A percentile compares a stretch with the other conserved stretches of the same genome.
Evolutionary conservation across 2,329 filamentous ascomycete genomes (phyloP).

Genomic region (Chaetomium globosum): DNA sequence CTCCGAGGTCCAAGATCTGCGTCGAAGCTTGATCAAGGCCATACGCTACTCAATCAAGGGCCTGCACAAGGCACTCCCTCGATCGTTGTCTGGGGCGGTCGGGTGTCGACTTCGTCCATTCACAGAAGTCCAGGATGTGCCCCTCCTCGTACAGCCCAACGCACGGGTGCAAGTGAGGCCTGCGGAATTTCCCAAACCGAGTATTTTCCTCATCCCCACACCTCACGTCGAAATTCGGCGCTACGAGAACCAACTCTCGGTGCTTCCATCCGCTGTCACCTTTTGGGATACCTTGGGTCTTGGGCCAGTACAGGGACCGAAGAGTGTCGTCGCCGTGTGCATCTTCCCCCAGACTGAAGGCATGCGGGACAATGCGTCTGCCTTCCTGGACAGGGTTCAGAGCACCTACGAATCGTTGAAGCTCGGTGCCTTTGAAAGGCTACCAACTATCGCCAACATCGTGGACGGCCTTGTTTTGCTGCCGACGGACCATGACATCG

Average conservation of each 20-base stretch:
- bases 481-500: slow-evolving; percentile 45
- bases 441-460: slow-evolving; percentile 50
- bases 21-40: slow-evolving; percentile 48
- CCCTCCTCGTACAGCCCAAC: slow-evolving; percentile 55
- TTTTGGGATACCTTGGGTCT: slow-evolving; percentile 85
- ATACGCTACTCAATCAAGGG: slow-evolving; percentile 54
- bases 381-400: slow-evolving; percentile 69
- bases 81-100: slow-evolving; percentile 48
- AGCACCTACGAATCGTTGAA: slow-evolving; percentile 74
- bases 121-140: slow-evolving; percentile 61
- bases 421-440: slow-evolving; percentile 65
- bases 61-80: slow-evolving; percentile 50
- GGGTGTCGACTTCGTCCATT: slow-evolving; percentile 53
- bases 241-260: slow-evolving; percentile 68
- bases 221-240: slow-evolving; percentile 74
- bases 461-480: slow-evolving; percentile 50
- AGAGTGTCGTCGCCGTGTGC: slow-evolving; percentile 71
- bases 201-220: slow-evolving; percentile 64
- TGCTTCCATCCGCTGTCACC: slow-evolving; percentile 71
- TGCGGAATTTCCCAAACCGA: slow-evolving; percentile 53
- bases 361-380: slow-evolving; percentile 60
- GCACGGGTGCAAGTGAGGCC: slow-evolving; percentile 54
- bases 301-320: slow-evolving; percentile 68
- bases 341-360: slow-evolving; percentile 69
- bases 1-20: slow-evolving; percentile 40